Base-by-base conservation (phyloP, 2,329 filamentous ascomycete species). In the Hirsutella thompsonii region DNA sequence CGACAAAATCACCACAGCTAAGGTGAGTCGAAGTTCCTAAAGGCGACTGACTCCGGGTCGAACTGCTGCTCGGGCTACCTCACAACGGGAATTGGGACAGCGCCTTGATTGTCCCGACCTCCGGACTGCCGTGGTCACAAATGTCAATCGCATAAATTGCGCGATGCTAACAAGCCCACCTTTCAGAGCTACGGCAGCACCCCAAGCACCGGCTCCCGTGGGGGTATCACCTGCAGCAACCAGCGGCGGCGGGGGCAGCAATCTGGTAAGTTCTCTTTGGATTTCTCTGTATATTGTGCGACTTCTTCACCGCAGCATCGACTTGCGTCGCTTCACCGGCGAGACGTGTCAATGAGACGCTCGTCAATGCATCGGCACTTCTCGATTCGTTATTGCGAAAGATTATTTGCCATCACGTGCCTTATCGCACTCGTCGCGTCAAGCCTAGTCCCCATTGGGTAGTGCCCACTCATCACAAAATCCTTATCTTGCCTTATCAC, bases 1-100 rank as follows among this genome's bases (percentile, higher is more conserved):
- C 60, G 16, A 56, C 58, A 10, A 61, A 54, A 48, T 62, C 68
- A 40, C 63, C 67, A 35, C 69, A 70, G 47, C 46, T 63, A 47
- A 68, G 66, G 70, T 73, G 58, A 56, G 67, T 14, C 32, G 20
- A 20, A 8, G 5, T 6, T 2, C 19, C 16, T 8, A 20, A 23
- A n/a, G 16, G n/a, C 3, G 2, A 16, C 5, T 14, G 32, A 33
- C 14, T 3, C 4, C 8, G 14, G 32, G 32, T 11, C 23, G 11
- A 11, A 11, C 23, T 26, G 23, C 23, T 26, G 23, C 6, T 11
- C 6, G 11, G 23, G 23, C 11, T 26, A 11, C 23, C 23, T 26
- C 23, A 6, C 11, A n/a, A n/a, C n/a, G n/a, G n/a, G n/a, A n/a
- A n/a, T 30, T 30, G 28, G 9, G 28, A 3, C 32, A 19, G 18